Percentiles rank a stretch among this genome's conserved stretches.
phyloP scores from a whole-genome alignment of 805 yeast species.

The Candida awuae region DNA sequence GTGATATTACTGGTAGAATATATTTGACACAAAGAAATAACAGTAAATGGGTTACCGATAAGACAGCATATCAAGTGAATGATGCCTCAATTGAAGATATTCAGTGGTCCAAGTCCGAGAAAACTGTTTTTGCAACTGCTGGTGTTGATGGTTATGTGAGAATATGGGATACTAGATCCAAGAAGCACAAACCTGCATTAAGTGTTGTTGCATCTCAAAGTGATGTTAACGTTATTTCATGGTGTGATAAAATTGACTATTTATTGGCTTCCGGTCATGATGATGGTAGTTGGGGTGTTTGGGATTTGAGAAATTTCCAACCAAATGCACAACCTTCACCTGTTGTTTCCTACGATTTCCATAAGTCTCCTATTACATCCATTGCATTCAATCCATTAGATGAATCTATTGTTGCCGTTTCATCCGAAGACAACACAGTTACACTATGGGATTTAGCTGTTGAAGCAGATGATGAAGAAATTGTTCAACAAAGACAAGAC shows the following conservation, averaged over 20 bases:
- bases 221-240: slow-evolving; percentile 91
- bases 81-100: slow-evolving; percentile 87
- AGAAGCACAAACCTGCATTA: slow-evolving; percentile 84
- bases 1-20: slow-evolving; percentile 82
- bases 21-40: slow-evolving; percentile 71
- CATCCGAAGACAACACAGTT: slow-evolving; percentile 94
- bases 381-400: slow-evolving; percentile 92
- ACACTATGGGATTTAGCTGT: slow-evolving; percentile 97
- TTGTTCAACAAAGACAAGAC: slow-evolving; percentile 73
- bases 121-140: slow-evolving; percentile 90
- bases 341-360: slow-evolving; percentile 93
- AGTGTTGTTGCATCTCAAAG: slow-evolving; percentile 70
- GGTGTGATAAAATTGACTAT: slow-evolving; percentile 85
- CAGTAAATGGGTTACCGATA: slow-evolving; percentile 78
- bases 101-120: slow-evolving; percentile 92
- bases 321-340: slow-evolving; percentile 57
- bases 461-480: slow-evolving; percentile 97
- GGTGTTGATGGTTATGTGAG: slow-evolving; percentile 88
- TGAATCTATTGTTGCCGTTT: slow-evolving; percentile 92
- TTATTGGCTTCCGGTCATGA: slow-evolving; percentile 94
- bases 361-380: slow-evolving; percentile 86
- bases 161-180: slow-evolving; percentile 95
- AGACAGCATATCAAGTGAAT: slow-evolving; percentile 63
- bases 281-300: slow-evolving; percentile 94
- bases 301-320: slow-evolving; percentile 89